Evolutionary conservation across 148 eudicot species (phyloP), one percentile per base, ranked within the genome.

Genomic region (Euryodendron excelsum): DNA sequence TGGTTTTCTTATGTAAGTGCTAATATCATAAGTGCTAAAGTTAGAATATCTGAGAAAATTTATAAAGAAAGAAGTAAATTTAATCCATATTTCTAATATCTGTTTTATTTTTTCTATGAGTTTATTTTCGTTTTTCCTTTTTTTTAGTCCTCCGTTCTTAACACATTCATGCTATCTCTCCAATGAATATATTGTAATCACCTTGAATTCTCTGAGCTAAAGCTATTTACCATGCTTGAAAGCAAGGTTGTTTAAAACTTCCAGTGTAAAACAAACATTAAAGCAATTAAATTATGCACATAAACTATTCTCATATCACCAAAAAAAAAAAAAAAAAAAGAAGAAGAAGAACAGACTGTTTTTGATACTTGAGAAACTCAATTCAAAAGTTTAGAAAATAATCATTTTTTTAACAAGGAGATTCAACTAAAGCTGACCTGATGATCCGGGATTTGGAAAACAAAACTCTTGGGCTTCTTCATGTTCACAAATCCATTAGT

Each of bases 361-460:
- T 59, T 39, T 60, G 23, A 61, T 15, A 47, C 21, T 39, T 15
- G 15, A 39, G 77, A 21, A 73, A 47, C 33, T 10, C 5, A 69
- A 1, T 25, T 23, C 53, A n/a, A 67, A 44, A 13, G n/a, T 59
- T 36, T 0, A 31, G 1, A 36, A 30, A 64, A 11, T 28, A 58
- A 52, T 64, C 25, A n/a, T 5, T 64, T 74, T 3, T 68, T 18
- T n/a, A n/a, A n/a, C n/a, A n/a, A n/a, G n/a, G n/a, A n/a, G n/a
- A n/a, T 68, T 63, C 18, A 73, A 74, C 70, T 31, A 50, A 64
- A 73, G 79, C 85, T 78, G 68, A 93, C 98, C 96, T 95, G 99
- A 86, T 95, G 99, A 85, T 95, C 99, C 0, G 99, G 99, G 84
- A 93, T 95, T 83, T 95, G 99, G 74, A 95, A 95, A 27, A 91